Evolutionary conservation across 2,329 filamentous ascomycete genomes (phyloP), one percentile per base, ranked within the genome.

Genomic region (Arthrinium puccinioides): DNA sequence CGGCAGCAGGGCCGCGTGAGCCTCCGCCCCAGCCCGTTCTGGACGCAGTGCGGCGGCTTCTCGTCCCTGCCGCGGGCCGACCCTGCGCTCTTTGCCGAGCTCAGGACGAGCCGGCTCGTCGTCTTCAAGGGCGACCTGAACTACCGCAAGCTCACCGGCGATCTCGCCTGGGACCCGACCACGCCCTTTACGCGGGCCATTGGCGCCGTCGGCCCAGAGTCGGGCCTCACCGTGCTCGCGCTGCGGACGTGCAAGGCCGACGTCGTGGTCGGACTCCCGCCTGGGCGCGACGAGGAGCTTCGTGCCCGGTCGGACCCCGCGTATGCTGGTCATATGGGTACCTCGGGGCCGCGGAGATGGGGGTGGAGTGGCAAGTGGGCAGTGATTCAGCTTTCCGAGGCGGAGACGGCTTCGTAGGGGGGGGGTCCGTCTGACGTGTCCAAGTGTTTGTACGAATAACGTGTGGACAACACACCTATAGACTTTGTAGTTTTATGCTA

Each of bases 81-180:
- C 16, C 74, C 77, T 3, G 70, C 74, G 21, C 64, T 98, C 9
- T 74, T 78, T 36, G 72, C 85, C 7, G 90, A 97, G 54, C 64
- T 98, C 39, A 82, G 88, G 66, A 64, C 77, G 44, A 86, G 84
- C 46, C 85, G 94, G 58, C 69, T 98, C 14, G 87, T 95, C 9
- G 79, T 98, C 38, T 97, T 97, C 70, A 98, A 98, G 69, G 92
- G 92, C 3, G 92, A 98, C 57, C 59, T 98, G 49, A 97, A 98
- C 65, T 97, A 97, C 62, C 73, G 92, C 43, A 98, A 98, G 62
- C 62, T 98, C 47, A 88, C 84, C 21, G 84, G 79, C 34, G 92
- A 98, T 69, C 87, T 90, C 65, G 68, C 69, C 41, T 98, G 92
- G 92, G 79, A 87, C 49, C 73, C 90, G 3, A 87, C 88, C 0